A percentile compares a stretch with the other conserved stretches of the same genome.
Conservation (phyloP, 192 early-diverging fungal species). For the Phycomyces nitens region DNA sequence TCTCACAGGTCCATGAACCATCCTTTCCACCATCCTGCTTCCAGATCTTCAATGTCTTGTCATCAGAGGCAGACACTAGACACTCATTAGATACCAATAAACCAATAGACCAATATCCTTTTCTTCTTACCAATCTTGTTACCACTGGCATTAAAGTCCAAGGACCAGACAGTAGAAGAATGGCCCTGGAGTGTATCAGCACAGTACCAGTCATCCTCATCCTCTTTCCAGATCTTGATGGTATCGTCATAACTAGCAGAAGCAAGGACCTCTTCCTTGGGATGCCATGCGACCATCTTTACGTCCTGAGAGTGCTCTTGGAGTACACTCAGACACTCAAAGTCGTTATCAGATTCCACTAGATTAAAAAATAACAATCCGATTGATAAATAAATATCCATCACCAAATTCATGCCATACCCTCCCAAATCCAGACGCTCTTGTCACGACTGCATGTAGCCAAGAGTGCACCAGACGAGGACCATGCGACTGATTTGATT, state of each 20-base stretch:
- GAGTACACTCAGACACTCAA: constrained; percentile 91
- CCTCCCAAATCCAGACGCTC: constrained; percentile 99
- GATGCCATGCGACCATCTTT: constrained; percentile 93
- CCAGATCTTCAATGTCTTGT: constrained; percentile 84
- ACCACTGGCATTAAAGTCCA: constrained; percentile 80
- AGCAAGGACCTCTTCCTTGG: constrained; percentile 76
- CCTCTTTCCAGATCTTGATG: constrained; percentile 89
- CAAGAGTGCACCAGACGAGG: constrained; percentile 71
- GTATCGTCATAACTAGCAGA: constrained; percentile 94
- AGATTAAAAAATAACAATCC: constrained; percentile 20
- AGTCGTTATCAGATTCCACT: constrained; percentile 77
- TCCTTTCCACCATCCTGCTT: constrained; percentile 45
- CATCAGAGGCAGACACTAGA: constrained; percentile 81
- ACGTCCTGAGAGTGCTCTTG: constrained; percentile 97
- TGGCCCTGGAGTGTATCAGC: constrained; percentile 83
- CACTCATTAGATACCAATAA: not conserved
- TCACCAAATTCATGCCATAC: too few species aligned
- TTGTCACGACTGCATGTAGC: constrained; percentile 96
- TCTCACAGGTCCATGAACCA: constrained; percentile 64
- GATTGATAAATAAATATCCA: not conserved
- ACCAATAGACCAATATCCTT: too few species aligned
- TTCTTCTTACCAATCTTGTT: constrained; percentile 41
- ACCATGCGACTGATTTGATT: constrained; percentile 91
- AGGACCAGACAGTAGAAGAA: constrained; percentile 87
- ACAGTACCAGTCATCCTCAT: constrained; percentile 97